phyloP scores from a whole-genome alignment of 2,329 filamentous ascomycete genomes.

The Talaromyces sp. region DNA sequence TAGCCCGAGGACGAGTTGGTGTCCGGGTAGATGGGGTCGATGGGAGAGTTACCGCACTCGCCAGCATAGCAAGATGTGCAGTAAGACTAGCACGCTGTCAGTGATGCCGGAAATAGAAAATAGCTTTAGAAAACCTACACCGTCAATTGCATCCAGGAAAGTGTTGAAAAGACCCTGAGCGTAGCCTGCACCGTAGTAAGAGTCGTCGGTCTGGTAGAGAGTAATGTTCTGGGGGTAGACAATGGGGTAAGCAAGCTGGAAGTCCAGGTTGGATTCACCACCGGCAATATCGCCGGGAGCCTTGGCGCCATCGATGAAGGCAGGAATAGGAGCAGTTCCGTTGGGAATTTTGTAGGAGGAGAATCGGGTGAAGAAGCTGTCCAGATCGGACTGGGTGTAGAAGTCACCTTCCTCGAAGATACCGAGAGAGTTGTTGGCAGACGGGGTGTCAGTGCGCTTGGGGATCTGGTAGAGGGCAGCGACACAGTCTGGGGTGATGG shows the following conservation, averaged over 20 bases:
- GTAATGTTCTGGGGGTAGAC: conserved; percentile 48
- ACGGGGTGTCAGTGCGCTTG: conserved; percentile 27
- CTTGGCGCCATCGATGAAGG: conserved; percentile 45
- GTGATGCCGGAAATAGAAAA: neutral
- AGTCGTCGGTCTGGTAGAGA: conserved; percentile 47
- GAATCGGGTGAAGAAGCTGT: conserved; percentile 44
- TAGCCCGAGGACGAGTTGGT: conserved; percentile 37
- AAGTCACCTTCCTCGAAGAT: conserved; percentile 51
- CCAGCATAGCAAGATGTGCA: conserved; percentile 48
- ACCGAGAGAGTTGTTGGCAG: conserved; percentile 45
- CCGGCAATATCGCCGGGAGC: conserved; percentile 25
- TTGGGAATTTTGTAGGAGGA: conserved; percentile 33
- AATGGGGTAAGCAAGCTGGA: conserved; percentile 50
- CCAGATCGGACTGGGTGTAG: conserved; percentile 46
- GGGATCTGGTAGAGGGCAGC: conserved; percentile 45
- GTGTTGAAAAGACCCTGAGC: conserved; percentile 36
- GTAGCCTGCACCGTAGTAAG: conserved; percentile 30
- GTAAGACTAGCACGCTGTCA: conserved; percentile 32
- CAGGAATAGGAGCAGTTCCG: conserved; percentile 40
- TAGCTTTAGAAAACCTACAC: conserved; percentile 18
- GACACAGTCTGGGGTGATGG: conserved; percentile 54
- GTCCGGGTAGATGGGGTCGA: conserved; percentile 48
- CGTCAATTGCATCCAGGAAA: conserved; percentile 49
- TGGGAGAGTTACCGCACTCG: conserved; percentile 45
- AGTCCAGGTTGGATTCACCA: conserved; percentile 50